phyloP scores from a whole-genome alignment of 1,139 yeast genomes.

The Saccharomyces hybrid region DNA sequence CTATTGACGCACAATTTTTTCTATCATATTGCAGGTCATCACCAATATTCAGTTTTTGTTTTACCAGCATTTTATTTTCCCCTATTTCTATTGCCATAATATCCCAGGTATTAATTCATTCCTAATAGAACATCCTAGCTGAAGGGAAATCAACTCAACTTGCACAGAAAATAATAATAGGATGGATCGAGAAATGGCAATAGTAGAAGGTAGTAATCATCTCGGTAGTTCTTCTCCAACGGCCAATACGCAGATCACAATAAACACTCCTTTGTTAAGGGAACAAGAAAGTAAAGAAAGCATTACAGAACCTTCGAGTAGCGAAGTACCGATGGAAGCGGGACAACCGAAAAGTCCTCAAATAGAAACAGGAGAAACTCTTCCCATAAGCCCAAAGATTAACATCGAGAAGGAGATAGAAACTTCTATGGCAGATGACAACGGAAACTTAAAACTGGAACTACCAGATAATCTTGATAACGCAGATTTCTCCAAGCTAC shows the following conservation, averaged over 20 bases:
- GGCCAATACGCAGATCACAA: background rate
- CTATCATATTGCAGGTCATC: background rate
- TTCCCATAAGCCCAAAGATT: background rate
- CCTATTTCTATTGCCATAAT: background rate
- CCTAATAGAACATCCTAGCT: background rate
- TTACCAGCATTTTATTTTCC: background rate
- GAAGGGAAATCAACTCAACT: background rate
- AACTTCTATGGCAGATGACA: background rate
- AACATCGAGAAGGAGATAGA: background rate
- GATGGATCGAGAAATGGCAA: background rate
- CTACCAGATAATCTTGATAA: conserved; percentile 17
- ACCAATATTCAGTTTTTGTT: background rate
- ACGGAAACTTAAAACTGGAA: conserved; percentile 12
- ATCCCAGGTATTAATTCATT: background rate
- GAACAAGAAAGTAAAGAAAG: background rate
- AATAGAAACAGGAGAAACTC: background rate
- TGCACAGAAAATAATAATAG: background rate
- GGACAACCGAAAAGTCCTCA: background rate
- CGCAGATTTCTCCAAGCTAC: conserved; percentile 24
- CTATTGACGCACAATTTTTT: background rate
- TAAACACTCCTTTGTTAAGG: background rate
- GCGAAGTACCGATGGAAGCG: background rate
- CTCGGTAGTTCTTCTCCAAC: background rate
- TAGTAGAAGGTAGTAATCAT: background rate
- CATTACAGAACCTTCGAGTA: background rate